Evolutionary conservation across 2,329 filamentous ascomycete species (phyloP).

Genomic region (Ophiosphaerella korrae): DNA sequence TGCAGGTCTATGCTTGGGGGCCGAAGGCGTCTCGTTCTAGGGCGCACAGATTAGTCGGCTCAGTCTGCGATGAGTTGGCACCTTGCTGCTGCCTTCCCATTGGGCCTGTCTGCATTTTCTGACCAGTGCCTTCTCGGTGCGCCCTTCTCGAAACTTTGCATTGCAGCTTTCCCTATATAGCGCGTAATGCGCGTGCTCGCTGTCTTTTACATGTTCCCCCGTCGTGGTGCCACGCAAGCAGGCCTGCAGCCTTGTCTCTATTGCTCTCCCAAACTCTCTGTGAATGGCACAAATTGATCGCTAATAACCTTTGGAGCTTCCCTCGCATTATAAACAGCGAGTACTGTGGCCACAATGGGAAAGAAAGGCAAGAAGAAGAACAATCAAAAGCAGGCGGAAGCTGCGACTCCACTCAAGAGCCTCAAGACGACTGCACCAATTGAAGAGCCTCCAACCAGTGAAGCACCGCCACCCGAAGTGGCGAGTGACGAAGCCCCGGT

Average conservation of each 20-base stretch:
- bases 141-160: constrained; percentile 31
- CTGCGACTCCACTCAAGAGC: constrained; percentile 33
- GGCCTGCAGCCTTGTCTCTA: constrained; percentile 32
- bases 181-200: constrained; percentile 40
- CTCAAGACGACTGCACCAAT: constrained; percentile 19
- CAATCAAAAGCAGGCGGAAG: constrained; percentile 34
- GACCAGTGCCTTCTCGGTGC: constrained; percentile 38
- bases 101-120: constrained; percentile 31
- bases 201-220: constrained; percentile 34
- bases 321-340: constrained; percentile 27
- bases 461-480: constrained; percentile 24
- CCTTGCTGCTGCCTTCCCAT: constrained; percentile 35
- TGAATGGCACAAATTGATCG: constrained; percentile 31
- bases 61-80: constrained; percentile 39
- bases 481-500: constrained; percentile 21
- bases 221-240: constrained; percentile 47
- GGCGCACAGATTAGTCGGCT: constrained; percentile 42
- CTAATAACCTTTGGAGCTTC: constrained; percentile 7
- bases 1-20: constrained; percentile 27
- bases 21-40: constrained; percentile 32
- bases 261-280: constrained; percentile 18
- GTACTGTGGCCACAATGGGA: constrained; percentile 32
- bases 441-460: constrained; percentile 28
- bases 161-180: constrained; percentile 42
- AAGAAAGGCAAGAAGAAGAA: constrained; percentile 43